Evolutionary conservation across 441 rosid genomes (phyloP).

Genomic region (Rhodomyrtus psidioides): DNA sequence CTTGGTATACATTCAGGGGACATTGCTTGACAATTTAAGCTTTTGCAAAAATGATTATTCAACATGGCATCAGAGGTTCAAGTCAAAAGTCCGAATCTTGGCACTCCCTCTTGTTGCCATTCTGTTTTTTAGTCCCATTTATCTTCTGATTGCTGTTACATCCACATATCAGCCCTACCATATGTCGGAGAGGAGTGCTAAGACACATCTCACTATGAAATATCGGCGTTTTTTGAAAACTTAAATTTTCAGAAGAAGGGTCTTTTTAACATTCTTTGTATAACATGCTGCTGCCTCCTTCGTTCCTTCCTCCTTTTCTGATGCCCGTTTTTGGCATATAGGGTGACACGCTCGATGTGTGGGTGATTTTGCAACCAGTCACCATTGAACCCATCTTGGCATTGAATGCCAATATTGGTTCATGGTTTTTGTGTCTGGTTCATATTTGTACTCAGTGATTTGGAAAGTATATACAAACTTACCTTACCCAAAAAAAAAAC

Average conservation of each 20-base stretch:
- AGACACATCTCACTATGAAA: neutral
- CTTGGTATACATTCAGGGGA: neutral
- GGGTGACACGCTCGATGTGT: too few relatives aligned
- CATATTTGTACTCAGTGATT: too few relatives aligned
- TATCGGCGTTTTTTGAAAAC: neutral
- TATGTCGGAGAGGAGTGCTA: neutral
- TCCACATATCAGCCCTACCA: neutral
- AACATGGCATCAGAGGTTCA: neutral
- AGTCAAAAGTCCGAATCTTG: neutral
- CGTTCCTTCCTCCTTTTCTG: too few relatives aligned
- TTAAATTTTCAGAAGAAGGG: neutral
- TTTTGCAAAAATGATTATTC: neutral
- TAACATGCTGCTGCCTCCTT: too few relatives aligned
- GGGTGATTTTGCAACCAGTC: too few relatives aligned
- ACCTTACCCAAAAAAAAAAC: too few relatives aligned
- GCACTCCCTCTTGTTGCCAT: neutral
- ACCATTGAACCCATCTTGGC: too few relatives aligned
- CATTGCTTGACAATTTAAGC: neutral
- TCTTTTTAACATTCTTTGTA: neutral
- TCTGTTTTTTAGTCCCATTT: neutral
- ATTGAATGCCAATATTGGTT: too few relatives aligned
- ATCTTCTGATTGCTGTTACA: neutral
- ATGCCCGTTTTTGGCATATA: too few relatives aligned
- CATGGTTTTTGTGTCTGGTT: too few relatives aligned
- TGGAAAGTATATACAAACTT: too few relatives aligned